Base-by-base conservation (phyloP, 768 basidiomycete genomes). In the Wakefieldia striispora region DNA sequence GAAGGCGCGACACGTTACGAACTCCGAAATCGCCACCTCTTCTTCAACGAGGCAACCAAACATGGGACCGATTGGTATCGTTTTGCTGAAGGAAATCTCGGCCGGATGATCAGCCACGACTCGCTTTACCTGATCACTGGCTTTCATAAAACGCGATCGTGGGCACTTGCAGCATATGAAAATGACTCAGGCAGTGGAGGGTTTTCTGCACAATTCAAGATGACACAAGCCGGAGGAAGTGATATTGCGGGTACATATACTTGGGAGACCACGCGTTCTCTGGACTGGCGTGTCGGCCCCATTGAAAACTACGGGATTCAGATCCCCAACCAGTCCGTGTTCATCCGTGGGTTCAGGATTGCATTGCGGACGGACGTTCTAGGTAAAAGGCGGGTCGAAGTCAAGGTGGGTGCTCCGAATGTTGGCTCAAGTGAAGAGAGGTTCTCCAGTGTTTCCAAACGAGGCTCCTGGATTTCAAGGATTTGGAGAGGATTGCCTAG, bases 301-400 rank as follows among this genome's bases (percentile, higher is more conserved):
- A 3, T 3, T 2, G 31, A 24, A 0, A 11, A 40, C 2, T 27
- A 37, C n/a, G 45, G 26, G 2, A 29, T 11, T 13, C 11, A 6
- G 0, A 17, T 24, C 0, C 45, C 55, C 6, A 66, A 66, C 20
- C 67, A 68, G 38, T 23, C 56, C 2, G 52, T 67, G 1, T 67
- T 68, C n/a, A 61, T 68, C 9, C 57, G 54, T 3, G 66, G 66
- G 7, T 60, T 60, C 35, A 65, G 57, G 20, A 50, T 63, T 12
- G 58, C 61, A 11, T 14, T 55, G 1, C 51, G 61, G 8, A 21
- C 26, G 0, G 38, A 35, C 0, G 3, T 49, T 1, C 21, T 51
- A 1, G 44, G 49, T n/a, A 23, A 19, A 3, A 62, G 11, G 13
- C 19, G 37, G 40, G 37, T 51, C 13, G 19, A 38, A 2, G 48